Evolutionary conservation across 2,329 filamentous ascomycete species (phyloP).

Genomic region (Fusarium redolens): DNA sequence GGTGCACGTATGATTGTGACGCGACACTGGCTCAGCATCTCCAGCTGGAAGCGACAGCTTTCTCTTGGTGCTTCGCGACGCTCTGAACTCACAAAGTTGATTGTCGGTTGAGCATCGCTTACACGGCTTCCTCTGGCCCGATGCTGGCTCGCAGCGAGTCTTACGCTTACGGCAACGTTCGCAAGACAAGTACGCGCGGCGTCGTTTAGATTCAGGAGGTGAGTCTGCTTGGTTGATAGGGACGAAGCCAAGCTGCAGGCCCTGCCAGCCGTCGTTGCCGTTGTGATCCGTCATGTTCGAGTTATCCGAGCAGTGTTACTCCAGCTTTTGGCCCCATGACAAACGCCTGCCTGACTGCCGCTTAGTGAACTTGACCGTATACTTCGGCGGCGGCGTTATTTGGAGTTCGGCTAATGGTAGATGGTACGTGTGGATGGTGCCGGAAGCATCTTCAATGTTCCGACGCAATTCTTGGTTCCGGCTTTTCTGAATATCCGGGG

Average conservation of each 20-base stretch:
- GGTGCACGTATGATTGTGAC: not conserved
- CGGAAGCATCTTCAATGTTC: not conserved
- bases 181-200: not conserved
- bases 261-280: not conserved
- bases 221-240: not conserved
- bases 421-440: too few relatives aligned
- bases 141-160: conserved; percentile 14
- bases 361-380: too few relatives aligned
- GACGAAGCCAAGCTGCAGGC: not conserved
- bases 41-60: not conserved
- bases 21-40: not conserved
- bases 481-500: not conserved
- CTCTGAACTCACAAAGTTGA: conserved; percentile 17
- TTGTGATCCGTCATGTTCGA: not conserved
- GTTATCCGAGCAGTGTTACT: not conserved
- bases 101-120: conserved; percentile 7
- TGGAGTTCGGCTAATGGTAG: not conserved
- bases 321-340: not conserved
- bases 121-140: not conserved
- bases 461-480: not conserved
- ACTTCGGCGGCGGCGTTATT: not conserved
- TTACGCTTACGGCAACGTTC: conserved; percentile 26
- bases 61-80: not conserved
- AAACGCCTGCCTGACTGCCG: not conserved
- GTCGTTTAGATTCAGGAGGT: not conserved